Evolutionary conservation across 2,329 filamentous ascomycete species (phyloP), one percentile per base, ranked within the genome.

Genomic region (Cladophialophora exuberans): DNA sequence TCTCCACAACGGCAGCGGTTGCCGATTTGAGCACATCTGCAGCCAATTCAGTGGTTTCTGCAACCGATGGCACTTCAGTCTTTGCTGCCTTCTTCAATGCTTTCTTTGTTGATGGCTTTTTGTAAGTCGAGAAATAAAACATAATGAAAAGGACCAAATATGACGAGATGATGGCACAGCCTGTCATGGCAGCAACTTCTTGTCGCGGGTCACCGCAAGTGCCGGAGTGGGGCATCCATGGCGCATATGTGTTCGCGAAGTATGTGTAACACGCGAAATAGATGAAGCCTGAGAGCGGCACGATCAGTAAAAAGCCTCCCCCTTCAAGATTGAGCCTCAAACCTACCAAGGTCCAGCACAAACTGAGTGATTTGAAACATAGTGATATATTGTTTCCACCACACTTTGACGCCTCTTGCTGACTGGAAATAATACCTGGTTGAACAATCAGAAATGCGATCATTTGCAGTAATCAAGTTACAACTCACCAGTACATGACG

Each of bases 381-480:
- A 66, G 93, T 97, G 72, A 97, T 95, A 87, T 93, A 97, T 79
- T 97, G 90, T 88, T 97, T 97, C 93, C 93, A 97, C 92, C 92
- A 97, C 77, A 97, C 94, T 69, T 87, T 87, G 74, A 97, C 85
- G 65, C 94, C 94, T 66, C 93, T 90, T 49, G 93, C 92, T 70
- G 90, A 92, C 82, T 97, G 93, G 87, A 97, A 97, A 84, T 97
- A 97, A 86, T 97, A 97, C 92, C 92, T 97, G 87, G 96, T n/a
- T n/a, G 96, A 91, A 11, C 96, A 97, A 22, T 15, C 20, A 30
- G 10, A 6, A n/a, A 7, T 25, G 15, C 15, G 15, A 10, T 22
- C 11, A 6, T 6, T 11, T 13, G n/a, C 22, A 11, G 6, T 25
- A 25, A 3, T 3, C 4, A 35, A 4, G 7, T 17, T 6, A 22